Evolutionary conservation across 2,329 filamentous ascomycete species (phyloP).

Genomic region (Penicillium sp.): DNA sequence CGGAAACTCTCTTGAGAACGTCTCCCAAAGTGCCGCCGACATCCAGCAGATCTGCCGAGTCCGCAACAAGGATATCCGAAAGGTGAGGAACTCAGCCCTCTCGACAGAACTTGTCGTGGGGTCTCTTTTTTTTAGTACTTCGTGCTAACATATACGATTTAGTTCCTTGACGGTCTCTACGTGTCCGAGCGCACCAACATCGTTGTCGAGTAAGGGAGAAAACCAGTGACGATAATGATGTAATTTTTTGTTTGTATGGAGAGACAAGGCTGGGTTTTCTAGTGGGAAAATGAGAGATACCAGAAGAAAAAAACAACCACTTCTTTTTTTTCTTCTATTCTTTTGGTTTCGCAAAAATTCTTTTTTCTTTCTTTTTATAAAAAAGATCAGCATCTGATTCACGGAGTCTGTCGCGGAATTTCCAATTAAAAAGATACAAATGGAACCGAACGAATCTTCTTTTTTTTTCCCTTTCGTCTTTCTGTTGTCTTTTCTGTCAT

Average conservation of each 20-base stretch:
- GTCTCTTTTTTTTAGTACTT: not conserved
- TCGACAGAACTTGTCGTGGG: not conserved
- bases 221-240: conserved; percentile 18
- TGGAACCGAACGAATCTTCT: conserved; percentile 22
- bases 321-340: conserved; percentile 18
- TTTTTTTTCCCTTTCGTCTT: conserved; percentile 18
- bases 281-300: conserved; percentile 13
- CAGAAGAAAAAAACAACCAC: conserved; percentile 10
- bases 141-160: conserved; percentile 19
- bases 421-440: conserved; percentile 31
- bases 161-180: conserved; percentile 99
- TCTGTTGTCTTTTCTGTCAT: conserved; percentile 12
- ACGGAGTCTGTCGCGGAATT: conserved; percentile 29
- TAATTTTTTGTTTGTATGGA: conserved; percentile 21
- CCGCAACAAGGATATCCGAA: conserved; percentile 99
- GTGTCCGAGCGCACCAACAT: conserved; percentile 99
- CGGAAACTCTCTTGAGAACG: conserved; percentile 94
- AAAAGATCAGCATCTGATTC: conserved; percentile 30
- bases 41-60: conserved; percentile 99
- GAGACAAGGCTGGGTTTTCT: conserved; percentile 4
- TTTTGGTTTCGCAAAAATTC: conserved; percentile 26
- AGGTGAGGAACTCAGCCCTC: conserved; percentile 54
- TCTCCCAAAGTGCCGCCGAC: conserved; percentile 97
- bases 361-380: conserved; percentile 10
- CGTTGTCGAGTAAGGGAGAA: conserved; percentile 53